Evolutionary conservation across 2,329 filamentous ascomycete genomes (phyloP).

Genomic region (Penicillium aurantiogriseum): DNA sequence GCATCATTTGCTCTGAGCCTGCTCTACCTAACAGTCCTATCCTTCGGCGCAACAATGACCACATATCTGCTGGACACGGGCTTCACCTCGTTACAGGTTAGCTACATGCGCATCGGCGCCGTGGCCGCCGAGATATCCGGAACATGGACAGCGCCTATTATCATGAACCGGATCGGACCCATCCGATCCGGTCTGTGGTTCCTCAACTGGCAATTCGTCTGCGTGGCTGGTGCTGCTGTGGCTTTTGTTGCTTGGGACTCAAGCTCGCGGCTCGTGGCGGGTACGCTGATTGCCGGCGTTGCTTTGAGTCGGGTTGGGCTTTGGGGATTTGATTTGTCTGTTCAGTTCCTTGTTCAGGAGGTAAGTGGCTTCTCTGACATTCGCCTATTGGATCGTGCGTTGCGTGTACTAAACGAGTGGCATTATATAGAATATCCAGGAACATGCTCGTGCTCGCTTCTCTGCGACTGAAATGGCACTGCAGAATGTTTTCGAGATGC

Average conservation of each 20-base stretch:
- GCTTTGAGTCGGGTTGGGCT: conserved; percentile 60
- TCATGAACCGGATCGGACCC: conserved; percentile 54
- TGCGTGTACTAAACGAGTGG: neutral
- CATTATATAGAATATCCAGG: conserved; percentile 51
- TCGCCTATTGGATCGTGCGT: neutral
- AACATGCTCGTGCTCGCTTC: conserved; percentile 63
- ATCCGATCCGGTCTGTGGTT: conserved; percentile 71
- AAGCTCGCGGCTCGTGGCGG: conserved; percentile 41
- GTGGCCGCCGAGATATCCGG: conserved; percentile 55
- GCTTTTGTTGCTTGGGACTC: conserved; percentile 27
- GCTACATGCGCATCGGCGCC: conserved; percentile 47
- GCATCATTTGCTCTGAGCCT: conserved; percentile 52
- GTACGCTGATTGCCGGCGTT: conserved; percentile 51
- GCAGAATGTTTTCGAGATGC: conserved; percentile 69
- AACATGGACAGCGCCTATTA: conserved; percentile 52
- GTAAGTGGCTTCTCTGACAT: conserved; percentile 33
- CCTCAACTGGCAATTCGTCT: conserved; percentile 64
- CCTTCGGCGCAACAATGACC: conserved; percentile 56
- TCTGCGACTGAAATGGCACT: conserved; percentile 66
- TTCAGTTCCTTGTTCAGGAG: conserved; percentile 62
- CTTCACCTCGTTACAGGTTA: conserved; percentile 50
- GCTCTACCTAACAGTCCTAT: conserved; percentile 56
- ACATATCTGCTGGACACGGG: conserved; percentile 55
- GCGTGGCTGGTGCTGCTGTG: conserved; percentile 49
- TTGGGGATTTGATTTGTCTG: conserved; percentile 61